Conservation (phyloP, 1,284 basidiomycete genomes). For the Cutaneotrichosporon arboriforme region DNA sequence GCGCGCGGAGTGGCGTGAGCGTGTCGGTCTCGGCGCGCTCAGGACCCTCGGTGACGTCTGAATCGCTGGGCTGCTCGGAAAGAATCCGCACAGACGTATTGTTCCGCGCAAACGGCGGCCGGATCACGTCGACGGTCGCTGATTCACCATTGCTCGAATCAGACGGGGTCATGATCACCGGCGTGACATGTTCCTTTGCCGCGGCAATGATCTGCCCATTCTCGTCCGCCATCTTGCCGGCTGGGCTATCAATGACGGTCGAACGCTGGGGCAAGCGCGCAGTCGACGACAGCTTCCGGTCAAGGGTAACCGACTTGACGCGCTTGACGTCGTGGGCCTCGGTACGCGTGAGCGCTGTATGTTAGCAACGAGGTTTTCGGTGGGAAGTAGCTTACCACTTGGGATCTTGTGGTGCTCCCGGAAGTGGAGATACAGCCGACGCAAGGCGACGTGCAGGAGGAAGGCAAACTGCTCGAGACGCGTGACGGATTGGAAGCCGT, state of each 20-base stretch:
- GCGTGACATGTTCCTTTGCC: background rate
- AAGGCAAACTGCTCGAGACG: conserved; percentile 97
- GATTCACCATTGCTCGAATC: conserved; percentile 14
- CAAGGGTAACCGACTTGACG: conserved; percentile 84
- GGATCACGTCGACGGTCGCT: conserved; percentile 52
- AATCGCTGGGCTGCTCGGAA: conserved; percentile 51
- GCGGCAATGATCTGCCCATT: conserved; percentile 50
- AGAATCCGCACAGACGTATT: conserved; percentile 86
- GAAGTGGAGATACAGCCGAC: conserved; percentile 82
- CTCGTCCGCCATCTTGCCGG: conserved; percentile 75
- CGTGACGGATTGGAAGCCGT: conserved; percentile 85
- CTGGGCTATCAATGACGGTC: conserved; percentile 92
- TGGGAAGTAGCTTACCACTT: conserved; percentile 31
- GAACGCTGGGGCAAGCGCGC: conserved; percentile 88
- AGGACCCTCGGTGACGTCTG: conserved; percentile 62
- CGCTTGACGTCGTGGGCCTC: conserved; percentile 79
- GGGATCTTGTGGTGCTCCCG: conserved; percentile 88
- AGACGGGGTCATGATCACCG: conserved; percentile 1
- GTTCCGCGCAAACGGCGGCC: conserved; percentile 69
- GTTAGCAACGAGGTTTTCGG: background rate
- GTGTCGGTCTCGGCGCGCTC: background rate
- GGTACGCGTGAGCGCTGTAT: conserved; percentile 15
- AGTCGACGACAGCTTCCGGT: conserved; percentile 83
- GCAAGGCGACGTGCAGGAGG: conserved; percentile 88
- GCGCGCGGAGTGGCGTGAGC: background rate